phyloP scores from a whole-genome alignment of 208 protist species.

The Trypanosomatidae sp. region DNA sequence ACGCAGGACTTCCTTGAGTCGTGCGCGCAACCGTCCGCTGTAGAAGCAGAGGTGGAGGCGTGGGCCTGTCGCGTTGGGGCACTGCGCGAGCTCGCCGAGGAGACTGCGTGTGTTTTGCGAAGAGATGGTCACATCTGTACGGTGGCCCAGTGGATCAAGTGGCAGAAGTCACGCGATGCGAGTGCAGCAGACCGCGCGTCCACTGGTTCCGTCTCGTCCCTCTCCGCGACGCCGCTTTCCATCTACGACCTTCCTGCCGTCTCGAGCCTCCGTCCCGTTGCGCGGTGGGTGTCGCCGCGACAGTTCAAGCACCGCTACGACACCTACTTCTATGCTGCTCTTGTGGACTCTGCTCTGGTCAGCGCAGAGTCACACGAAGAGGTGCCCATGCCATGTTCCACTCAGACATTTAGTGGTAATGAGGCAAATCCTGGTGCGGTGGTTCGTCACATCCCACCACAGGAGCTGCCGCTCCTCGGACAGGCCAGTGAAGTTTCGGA shows the following conservation, averaged over 20 bases:
- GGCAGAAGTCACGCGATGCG: not conserved
- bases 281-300: conserved; percentile 54
- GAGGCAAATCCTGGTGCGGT: not conserved
- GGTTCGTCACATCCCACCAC: conserved; percentile 13
- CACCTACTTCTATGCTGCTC: conserved; percentile 47
- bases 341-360: conserved; percentile 16
- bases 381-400: not conserved
- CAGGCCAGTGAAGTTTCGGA: conserved; percentile 42
- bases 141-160: conserved; percentile 7
- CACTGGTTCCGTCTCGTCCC: not conserved
- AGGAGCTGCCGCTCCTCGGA: conserved; percentile 25
- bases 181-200: not conserved
- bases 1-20: conserved; percentile 19
- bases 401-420: not conserved
- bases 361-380: not conserved
- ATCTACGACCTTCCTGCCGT: conserved; percentile 21
- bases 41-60: conserved; percentile 15
- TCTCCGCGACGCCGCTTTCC: not conserved
- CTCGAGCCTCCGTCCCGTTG: conserved; percentile 30
- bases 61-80: conserved; percentile 34
- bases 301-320: conserved; percentile 51
- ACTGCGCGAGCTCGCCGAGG: conserved; percentile 56
- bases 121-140: conserved; percentile 18
- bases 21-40: not conserved
- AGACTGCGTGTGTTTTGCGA: conserved; percentile 44